phyloP scores from a whole-genome alignment of 805 yeast genomes.

The Spathaspora gorwiae region DNA sequence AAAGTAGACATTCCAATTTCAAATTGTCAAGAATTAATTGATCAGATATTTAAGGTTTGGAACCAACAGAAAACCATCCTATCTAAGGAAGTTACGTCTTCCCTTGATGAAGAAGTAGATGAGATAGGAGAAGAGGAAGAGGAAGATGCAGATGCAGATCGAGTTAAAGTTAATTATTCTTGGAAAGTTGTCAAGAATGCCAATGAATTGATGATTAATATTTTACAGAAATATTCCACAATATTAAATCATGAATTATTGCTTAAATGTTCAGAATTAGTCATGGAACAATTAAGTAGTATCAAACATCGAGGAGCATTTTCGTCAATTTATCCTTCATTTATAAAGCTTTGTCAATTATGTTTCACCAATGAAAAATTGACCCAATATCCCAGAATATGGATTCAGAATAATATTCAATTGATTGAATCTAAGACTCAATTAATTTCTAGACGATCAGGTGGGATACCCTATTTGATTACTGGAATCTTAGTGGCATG shows the following conservation, averaged over 20 bases:
- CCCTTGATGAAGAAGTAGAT: background rate
- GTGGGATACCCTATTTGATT: slow-evolving; percentile 80
- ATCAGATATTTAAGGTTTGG: slow-evolving; percentile 37
- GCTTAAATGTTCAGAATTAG: slow-evolving; percentile 42
- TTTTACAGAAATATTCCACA: slow-evolving; percentile 25
- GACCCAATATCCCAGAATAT: slow-evolving; percentile 40
- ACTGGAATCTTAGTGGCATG: slow-evolving; percentile 65
- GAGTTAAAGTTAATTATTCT: slow-evolving; percentile 58
- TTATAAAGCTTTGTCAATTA: slow-evolving; percentile 58
- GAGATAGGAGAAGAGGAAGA: slow-evolving; percentile 36
- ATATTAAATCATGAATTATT: background rate
- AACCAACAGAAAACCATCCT: slow-evolving; percentile 42
- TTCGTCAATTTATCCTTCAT: slow-evolving; percentile 81
- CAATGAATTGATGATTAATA: slow-evolving; percentile 45
- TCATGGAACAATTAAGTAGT: slow-evolving; percentile 63
- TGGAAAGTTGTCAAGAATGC: slow-evolving; percentile 86
- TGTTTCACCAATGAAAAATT: slow-evolving; percentile 35
- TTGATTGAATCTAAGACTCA: slow-evolving; percentile 56
- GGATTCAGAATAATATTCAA: slow-evolving; percentile 58
- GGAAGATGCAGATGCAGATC: slow-evolving; percentile 32
- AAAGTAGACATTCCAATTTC: background rate
- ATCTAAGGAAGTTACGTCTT: slow-evolving; percentile 49
- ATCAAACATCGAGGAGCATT: slow-evolving; percentile 92
- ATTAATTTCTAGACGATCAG: slow-evolving; percentile 82
- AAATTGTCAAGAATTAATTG: slow-evolving; percentile 13